Percentiles rank a stretch among this genome's conserved stretches.
phyloP scores from a whole-genome alignment of 1,284 basidiomycete genomes.

The Golubevia pallescens region DNA sequence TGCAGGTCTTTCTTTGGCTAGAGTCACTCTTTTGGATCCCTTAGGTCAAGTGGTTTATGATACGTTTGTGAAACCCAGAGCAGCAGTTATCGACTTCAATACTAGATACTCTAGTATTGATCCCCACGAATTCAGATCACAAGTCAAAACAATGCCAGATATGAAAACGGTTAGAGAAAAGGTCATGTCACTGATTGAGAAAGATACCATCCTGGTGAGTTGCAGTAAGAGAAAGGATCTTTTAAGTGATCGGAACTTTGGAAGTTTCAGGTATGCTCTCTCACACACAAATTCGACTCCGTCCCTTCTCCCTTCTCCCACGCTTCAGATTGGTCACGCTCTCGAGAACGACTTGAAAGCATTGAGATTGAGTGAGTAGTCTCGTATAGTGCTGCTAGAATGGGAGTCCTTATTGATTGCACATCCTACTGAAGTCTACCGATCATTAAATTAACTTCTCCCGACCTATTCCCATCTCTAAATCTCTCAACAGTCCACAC shows the following conservation, averaged over 20 bases:
- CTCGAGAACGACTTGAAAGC: slow-evolving; percentile 57
- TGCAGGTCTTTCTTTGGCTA: slow-evolving; percentile 46
- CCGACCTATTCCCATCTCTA: no score
- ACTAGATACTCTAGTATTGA: slow-evolving; percentile 56
- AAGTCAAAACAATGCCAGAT: slow-evolving; percentile 24
- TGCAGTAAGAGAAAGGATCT: no score
- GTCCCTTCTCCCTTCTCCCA: neutral
- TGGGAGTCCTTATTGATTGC: no score
- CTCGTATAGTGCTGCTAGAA: no score
- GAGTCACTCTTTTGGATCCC: slow-evolving; percentile 49
- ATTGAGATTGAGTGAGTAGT: slow-evolving; percentile 36
- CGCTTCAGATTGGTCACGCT: slow-evolving; percentile 30
- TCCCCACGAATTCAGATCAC: slow-evolving; percentile 30
- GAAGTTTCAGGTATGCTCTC: neutral
- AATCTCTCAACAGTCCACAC: no score
- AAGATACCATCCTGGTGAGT: slow-evolving; percentile 42
- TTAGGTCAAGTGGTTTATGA: slow-evolving; percentile 43
- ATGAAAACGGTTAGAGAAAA: slow-evolving; percentile 28
- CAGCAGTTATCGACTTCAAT: slow-evolving; percentile 51
- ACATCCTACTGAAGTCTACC: no score
- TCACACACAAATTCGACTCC: neutral
- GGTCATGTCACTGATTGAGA: slow-evolving; percentile 35
- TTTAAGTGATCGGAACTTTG: no score
- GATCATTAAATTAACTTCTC: no score
- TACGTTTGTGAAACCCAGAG: slow-evolving; percentile 34